Evolutionary conservation across 208 protist genomes (phyloP).

Genomic region (Naegleria lovaniensis): DNA sequence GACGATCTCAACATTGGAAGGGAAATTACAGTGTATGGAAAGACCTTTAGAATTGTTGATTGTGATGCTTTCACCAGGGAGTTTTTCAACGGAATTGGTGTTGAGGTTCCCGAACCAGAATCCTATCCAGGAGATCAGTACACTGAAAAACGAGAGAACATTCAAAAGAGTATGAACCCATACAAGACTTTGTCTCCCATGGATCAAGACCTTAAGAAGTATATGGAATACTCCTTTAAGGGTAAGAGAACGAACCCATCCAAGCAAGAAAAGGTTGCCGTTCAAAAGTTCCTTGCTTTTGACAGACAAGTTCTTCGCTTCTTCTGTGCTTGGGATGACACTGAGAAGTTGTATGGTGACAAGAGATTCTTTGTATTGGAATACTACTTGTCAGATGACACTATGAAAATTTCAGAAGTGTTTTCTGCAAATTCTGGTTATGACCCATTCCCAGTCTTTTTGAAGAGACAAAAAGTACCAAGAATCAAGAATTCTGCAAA

Average conservation of each 20-base stretch:
- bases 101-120: conserved; percentile 59
- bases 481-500: conserved; percentile 50
- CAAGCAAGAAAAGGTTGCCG: conserved; percentile 44
- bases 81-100: conserved; percentile 71
- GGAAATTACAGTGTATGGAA: conserved; percentile 66
- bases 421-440: conserved; percentile 77
- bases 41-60: conserved; percentile 80
- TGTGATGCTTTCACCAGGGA: conserved; percentile 83
- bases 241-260: conserved; percentile 16
- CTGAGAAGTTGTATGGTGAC: conserved; percentile 67
- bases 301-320: conserved; percentile 91
- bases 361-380: conserved; percentile 77
- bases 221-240: conserved; percentile 57
- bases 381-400: conserved; percentile 90
- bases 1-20: conserved; percentile 78
- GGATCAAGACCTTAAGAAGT: conserved; percentile 60
- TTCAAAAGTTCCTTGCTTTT: conserved; percentile 71
- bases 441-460: conserved; percentile 81
- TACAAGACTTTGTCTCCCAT: conserved; percentile 6
- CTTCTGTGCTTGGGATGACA: conserved; percentile 83
- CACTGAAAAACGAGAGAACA: conserved; percentile 51
- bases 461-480: conserved; percentile 74
- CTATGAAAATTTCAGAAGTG: conserved; percentile 80
- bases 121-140: conserved; percentile 70
- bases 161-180: conserved; percentile 53